Evolutionary conservation across 83 land plant genomes (phyloP).

Genomic region (Picea abies): DNA sequence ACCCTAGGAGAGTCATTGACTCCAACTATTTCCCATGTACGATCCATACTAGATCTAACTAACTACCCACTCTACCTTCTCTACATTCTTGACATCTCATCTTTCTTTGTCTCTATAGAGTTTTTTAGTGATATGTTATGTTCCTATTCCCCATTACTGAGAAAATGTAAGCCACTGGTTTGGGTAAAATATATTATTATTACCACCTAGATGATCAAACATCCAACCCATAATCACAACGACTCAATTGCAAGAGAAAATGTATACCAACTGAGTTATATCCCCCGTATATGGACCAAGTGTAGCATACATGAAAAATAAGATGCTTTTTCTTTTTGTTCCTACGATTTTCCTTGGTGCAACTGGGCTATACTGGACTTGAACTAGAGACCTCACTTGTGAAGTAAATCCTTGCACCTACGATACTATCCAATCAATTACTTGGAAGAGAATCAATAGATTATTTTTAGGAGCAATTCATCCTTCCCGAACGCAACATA

Average conservation of each 20-base stretch:
- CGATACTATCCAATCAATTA: background rate
- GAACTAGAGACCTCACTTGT: background rate
- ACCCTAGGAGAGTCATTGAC: background rate
- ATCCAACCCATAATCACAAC: too few relatives aligned
- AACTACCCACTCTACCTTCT: background rate
- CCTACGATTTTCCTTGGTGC: too few relatives aligned
- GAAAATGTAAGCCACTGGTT: background rate
- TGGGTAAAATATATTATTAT: too few relatives aligned
- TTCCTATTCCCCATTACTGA: background rate
- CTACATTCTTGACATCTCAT: background rate
- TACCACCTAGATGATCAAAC: too few relatives aligned
- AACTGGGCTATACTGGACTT: background rate
- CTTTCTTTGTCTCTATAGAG: background rate
- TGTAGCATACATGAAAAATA: too few relatives aligned
- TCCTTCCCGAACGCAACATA: background rate
- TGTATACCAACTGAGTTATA: too few relatives aligned
- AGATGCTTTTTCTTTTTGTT: too few relatives aligned
- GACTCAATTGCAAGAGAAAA: too few relatives aligned
- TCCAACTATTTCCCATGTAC: background rate
- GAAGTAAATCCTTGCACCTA: slow-evolving; percentile 11
- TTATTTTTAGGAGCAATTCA: background rate
- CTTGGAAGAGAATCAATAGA: too few relatives aligned
- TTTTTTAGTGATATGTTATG: slow-evolving; percentile 6
- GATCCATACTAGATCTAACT: background rate
- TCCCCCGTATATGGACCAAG: too few relatives aligned